A percentile compares a stretch with the other conserved stretches of the same genome.
Evolutionary conservation across 2,329 filamentous ascomycete species (phyloP).

Genomic region (Ophiostoma ips): DNA sequence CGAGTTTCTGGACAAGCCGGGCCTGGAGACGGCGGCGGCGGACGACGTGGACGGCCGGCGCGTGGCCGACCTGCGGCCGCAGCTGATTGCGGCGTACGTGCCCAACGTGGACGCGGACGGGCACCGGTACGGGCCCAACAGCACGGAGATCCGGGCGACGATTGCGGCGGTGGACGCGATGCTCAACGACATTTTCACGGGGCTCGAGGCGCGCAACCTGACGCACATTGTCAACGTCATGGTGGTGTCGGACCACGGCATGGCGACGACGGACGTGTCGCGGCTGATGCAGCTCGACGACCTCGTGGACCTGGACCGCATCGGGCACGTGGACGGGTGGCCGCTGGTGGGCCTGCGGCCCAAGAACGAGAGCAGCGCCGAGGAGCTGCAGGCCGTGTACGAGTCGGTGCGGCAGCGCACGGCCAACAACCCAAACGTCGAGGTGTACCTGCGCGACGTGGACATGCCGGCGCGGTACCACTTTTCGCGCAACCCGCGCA

Average conservation of each 20-base stretch:
- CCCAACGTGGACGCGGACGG: slow-evolving; percentile 82
- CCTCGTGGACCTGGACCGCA: slow-evolving; percentile 60
- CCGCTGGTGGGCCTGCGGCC: slow-evolving; percentile 80
- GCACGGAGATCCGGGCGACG: slow-evolving; percentile 70
- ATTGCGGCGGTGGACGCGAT: slow-evolving; percentile 72
- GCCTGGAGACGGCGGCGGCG: slow-evolving; percentile 42
- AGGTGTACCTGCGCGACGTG: slow-evolving; percentile 73
- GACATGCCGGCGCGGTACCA: slow-evolving; percentile 91
- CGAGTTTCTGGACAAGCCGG: slow-evolving; percentile 72
- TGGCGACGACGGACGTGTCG: slow-evolving; percentile 78
- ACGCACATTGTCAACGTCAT: slow-evolving; percentile 86
- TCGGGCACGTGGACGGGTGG: slow-evolving; percentile 87
- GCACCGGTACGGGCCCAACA: slow-evolving; percentile 84
- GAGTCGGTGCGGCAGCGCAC: slow-evolving; percentile 42
- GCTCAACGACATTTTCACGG: slow-evolving; percentile 62
- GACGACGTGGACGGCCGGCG: slow-evolving; percentile 21
- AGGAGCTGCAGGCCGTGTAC: slow-evolving; percentile 59
- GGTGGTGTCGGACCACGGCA: slow-evolving; percentile 94
- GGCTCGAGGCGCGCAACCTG: slow-evolving; percentile 68
- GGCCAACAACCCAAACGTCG: slow-evolving; percentile 52
- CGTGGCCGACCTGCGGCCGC: slow-evolving; percentile 50
- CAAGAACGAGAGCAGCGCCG: slow-evolving; percentile 40
- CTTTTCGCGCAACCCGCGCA: slow-evolving; percentile 75
- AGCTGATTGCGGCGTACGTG: slow-evolving; percentile 88
- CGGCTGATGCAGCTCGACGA: slow-evolving; percentile 84